Evolutionary conservation across 1,284 basidiomycete genomes (phyloP), one percentile per base, ranked within the genome.

Genomic region (Puccinia coronata): DNA sequence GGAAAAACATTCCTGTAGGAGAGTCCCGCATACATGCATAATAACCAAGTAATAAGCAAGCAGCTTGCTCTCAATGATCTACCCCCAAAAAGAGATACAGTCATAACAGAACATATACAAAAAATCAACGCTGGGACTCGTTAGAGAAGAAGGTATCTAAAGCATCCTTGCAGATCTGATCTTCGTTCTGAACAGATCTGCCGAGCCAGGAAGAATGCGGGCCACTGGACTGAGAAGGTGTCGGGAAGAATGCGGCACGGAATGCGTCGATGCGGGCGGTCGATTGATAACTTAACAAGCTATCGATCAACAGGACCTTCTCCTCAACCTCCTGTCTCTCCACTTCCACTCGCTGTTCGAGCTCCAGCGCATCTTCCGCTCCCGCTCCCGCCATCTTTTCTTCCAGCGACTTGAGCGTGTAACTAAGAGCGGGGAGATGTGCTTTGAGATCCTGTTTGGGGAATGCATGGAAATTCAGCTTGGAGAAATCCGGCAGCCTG

Each of bases 391-490:
- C 11, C 43, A 70, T 18, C 43, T 71, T 53, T 34, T 36, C 25
- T 36, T 53, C 69, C 20, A 18, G 8, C 16, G 20, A 23, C 9
- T 71, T 36, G 8, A 71, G 11, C 9, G 28, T 53, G 25, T 53
- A 71, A 16, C 69, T 55, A 11, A 71, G 49, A 39, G 20, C 23
- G 16, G 70, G 70, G 34, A 80, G 43, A n/a, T 63, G 25, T 23
- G 11, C 59, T 63, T 36, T 49, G 2, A 80, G 23, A 16, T 70
- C 51, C 67, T 73, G 69, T 36, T 55, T 55, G 4, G 53, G 43
- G 57, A 63, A 80, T 63, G 28, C 31, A 55, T 80, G 79, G 36
- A 80, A 80, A 63, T 57, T 51, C 69, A 80, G 36, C 43, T 80
- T 80, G 16, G 79, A 73, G 36, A 80, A 80, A 65, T 80, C 79